A percentile compares a stretch with the other conserved stretches of the same genome.
phyloP scores from a whole-genome alignment of 805 yeast species.

The Barnettozyma wickerhamii region DNA sequence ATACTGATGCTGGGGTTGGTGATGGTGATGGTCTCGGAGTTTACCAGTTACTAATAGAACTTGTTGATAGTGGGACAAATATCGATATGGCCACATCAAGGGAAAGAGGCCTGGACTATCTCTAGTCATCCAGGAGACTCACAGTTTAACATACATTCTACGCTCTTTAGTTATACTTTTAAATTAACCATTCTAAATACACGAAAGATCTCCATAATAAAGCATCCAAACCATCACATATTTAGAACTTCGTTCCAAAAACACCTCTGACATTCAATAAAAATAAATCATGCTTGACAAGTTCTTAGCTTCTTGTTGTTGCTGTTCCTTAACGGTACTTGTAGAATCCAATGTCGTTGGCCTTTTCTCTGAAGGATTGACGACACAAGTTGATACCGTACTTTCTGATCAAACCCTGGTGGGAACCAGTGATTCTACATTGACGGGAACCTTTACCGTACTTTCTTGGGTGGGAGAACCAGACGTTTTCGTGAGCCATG shows the following conservation, averaged over 20 bases:
- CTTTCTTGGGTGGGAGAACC: constrained; percentile 99
- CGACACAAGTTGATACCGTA: constrained; percentile 99
- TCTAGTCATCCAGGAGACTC: too few relatives aligned
- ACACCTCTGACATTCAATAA: constrained; percentile 5
- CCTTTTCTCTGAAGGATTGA: constrained; percentile 99
- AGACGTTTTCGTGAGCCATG: constrained; percentile 99
- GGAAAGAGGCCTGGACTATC: too few relatives aligned
- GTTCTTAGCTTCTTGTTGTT: background rate
- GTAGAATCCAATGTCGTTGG: constrained; percentile 98
- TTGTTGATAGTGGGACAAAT: too few relatives aligned
- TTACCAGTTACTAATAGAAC: too few relatives aligned
- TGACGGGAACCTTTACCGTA: constrained; percentile 99
- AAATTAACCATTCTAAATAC: constrained; percentile 14
- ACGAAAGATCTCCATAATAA: constrained; percentile 14
- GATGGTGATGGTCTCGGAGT: too few relatives aligned
- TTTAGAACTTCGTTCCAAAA: constrained; percentile 9
- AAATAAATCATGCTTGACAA: constrained; percentile 10
- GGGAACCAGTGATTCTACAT: constrained; percentile 99
- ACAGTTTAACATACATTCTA: too few relatives aligned
- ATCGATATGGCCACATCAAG: too few relatives aligned
- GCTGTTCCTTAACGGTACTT: constrained; percentile 89
- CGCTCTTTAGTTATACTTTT: too few relatives aligned
- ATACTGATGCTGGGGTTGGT: too few relatives aligned
- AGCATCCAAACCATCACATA: constrained; percentile 6
- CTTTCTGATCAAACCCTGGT: constrained; percentile 99